A percentile compares a stretch with the other conserved stretches of the same genome.
These are phyloP conservation scores for Spiromastix sp. DNA, from an alignment of 2,329 filamentous ascomycete genomes.

Conservation along the genomic window DNA sequence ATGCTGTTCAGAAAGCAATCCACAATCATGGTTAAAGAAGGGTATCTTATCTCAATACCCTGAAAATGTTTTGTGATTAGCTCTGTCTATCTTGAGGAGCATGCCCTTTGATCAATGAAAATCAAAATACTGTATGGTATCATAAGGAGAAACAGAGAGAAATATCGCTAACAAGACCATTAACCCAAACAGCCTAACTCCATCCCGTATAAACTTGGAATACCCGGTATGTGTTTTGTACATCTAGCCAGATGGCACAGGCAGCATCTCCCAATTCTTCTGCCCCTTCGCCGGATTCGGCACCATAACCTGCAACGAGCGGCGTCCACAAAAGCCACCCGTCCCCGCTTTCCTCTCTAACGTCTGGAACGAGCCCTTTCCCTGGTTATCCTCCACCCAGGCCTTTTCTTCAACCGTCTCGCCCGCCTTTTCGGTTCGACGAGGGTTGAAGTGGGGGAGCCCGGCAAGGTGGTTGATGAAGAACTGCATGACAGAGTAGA, in stretches of 20 bases:
- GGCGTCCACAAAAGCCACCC: conserved; percentile 36
- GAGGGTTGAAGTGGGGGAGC: conserved; percentile 51
- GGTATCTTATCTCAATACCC: too few species aligned
- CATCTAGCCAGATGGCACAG: conserved; percentile 24
- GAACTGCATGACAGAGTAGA: conserved; percentile 51
- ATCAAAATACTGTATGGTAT: too few species aligned
- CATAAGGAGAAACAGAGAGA: too few species aligned
- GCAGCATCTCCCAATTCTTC: conserved; percentile 36
- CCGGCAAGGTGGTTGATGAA: conserved; percentile 46
- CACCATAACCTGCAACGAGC: conserved; percentile 34
- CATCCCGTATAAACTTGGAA: too few species aligned
- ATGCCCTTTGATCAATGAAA: too few species aligned
- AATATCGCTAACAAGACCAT: too few species aligned
- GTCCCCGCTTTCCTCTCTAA: conserved; percentile 30
- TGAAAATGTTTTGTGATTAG: too few species aligned
- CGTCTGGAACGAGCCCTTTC: conserved; percentile 29
- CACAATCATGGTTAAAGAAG: too few species aligned
- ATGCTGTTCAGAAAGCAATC: too few species aligned
- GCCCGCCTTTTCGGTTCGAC: conserved; percentile 50
- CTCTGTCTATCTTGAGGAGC: too few species aligned
- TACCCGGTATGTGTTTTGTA: too few species aligned
- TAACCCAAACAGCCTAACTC: too few species aligned
- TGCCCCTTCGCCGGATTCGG: conserved; percentile 31
- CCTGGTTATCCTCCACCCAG: conserved; percentile 27
- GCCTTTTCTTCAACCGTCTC: conserved; percentile 32